A percentile compares a stretch with the other conserved stretches of the same genome.
Conservation (phyloP, 768 basidiomycete genomes). For the Gymnopilus junonius region DNA sequence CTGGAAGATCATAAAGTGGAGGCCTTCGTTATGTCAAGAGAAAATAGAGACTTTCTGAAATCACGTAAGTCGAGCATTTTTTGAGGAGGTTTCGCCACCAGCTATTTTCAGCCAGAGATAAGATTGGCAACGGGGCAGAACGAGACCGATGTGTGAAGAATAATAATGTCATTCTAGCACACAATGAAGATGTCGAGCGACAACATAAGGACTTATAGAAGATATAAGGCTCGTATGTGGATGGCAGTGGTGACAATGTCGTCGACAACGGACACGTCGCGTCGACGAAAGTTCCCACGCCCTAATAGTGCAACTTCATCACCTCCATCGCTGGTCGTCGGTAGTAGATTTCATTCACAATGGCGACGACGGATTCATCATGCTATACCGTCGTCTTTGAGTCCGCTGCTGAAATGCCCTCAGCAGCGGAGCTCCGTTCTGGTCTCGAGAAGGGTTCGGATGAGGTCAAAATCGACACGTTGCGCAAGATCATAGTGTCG, state of each 20-base stretch:
- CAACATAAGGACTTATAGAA: neutral
- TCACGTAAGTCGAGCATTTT: too few species aligned
- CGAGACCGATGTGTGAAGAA: too few species aligned
- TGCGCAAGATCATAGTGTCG: slow-evolving; percentile 90
- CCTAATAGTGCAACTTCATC: slow-evolving; percentile 14
- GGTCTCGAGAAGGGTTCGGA: slow-evolving; percentile 94
- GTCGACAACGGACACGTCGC: slow-evolving; percentile 22
- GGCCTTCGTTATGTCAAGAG: too few species aligned
- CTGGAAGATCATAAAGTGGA: too few species aligned
- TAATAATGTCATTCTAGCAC: neutral
- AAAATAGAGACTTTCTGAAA: neutral
- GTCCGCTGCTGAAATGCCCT: slow-evolving; percentile 72
- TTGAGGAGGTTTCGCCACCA: neutral
- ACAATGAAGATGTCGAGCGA: neutral
- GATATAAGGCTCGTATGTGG: neutral
- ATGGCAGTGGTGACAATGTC: neutral
- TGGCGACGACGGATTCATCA: slow-evolving; percentile 56
- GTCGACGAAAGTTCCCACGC: slow-evolving; percentile 29
- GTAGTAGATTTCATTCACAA: slow-evolving; percentile 26
- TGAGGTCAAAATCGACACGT: slow-evolving; percentile 95
- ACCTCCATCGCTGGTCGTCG: slow-evolving; percentile 23
- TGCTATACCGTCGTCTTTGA: slow-evolving; percentile 85
- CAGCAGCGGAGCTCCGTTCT: slow-evolving; percentile 80
- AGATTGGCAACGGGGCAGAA: neutral
- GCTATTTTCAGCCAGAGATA: neutral